Evolutionary conservation across 805 yeast species (phyloP).

Genomic region (Starmerella floricola): DNA sequence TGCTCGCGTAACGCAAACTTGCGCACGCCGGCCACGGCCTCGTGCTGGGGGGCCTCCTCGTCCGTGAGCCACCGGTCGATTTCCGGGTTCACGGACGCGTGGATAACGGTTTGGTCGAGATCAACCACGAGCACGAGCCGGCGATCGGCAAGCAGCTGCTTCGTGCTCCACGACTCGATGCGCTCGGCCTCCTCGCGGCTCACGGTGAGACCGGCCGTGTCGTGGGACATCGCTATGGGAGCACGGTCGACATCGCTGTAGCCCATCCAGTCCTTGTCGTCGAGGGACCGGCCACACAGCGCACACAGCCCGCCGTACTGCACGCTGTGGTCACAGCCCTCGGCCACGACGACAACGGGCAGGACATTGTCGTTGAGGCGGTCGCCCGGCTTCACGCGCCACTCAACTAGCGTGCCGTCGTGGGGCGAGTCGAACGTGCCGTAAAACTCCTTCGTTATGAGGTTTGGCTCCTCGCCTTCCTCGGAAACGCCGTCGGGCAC

Average conservation of each 20-base stretch:
- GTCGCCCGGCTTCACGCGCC: constrained; percentile 47
- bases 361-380: constrained; percentile 39
- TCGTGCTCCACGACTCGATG: constrained; percentile 58
- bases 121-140: constrained; percentile 88
- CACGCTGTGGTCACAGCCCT: constrained; percentile 83
- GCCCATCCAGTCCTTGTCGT: constrained; percentile 65
- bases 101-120: constrained; percentile 93
- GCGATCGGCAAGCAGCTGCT: constrained; percentile 44
- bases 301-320: constrained; percentile 95
- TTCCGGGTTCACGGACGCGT: constrained; percentile 95
- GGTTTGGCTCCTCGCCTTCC: constrained; percentile 26
- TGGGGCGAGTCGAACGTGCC: constrained; percentile 66
- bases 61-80: constrained; percentile 94
- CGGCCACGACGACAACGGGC: constrained; percentile 46
- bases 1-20: constrained; percentile 64
- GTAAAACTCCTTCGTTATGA: constrained; percentile 30
- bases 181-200: constrained; percentile 76
- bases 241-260: constrained; percentile 60
- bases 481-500: constrained; percentile 31
- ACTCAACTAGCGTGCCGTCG: constrained; percentile 48
- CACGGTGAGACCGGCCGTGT: constrained; percentile 69
- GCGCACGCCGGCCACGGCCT: constrained; percentile 69
- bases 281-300: constrained; percentile 69
- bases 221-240: constrained; percentile 81
- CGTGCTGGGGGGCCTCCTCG: constrained; percentile 71